phyloP scores from a whole-genome alignment of 768 basidiomycete species.

The Boletus coccyginus region DNA sequence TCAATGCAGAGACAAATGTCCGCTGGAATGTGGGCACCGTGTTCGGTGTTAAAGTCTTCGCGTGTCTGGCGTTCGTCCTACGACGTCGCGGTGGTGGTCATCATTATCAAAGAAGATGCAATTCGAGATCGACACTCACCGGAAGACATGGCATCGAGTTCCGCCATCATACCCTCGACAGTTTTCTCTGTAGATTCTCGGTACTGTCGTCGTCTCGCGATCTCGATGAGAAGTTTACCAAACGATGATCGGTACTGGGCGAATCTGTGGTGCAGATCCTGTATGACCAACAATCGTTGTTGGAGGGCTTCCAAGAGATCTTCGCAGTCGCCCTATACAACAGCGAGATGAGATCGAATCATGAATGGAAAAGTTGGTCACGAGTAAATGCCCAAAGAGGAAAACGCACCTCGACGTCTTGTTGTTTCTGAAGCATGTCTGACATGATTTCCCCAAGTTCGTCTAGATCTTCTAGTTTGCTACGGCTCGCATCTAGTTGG shows the following conservation, averaged over 20 bases:
- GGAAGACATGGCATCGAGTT: conserved; percentile 62
- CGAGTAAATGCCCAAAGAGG: not conserved
- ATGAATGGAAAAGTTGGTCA: not conserved
- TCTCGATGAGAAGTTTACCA: conserved; percentile 69
- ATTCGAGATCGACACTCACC: conserved; percentile 38
- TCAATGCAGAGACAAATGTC: conserved; percentile 78
- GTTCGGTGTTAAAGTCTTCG: conserved; percentile 66
- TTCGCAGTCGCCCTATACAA: conserved; percentile 46
- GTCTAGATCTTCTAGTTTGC: conserved; percentile 63
- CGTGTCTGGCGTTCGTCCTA: conserved; percentile 71
- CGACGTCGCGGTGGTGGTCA: not conserved
- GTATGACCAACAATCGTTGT: conserved; percentile 57
- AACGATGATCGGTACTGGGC: conserved; percentile 72
- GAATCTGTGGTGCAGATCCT: conserved; percentile 63
- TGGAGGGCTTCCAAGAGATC: conserved; percentile 56
- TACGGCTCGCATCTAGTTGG: conserved; percentile 48
- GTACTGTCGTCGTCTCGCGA: conserved; percentile 65
- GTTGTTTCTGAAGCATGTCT: conserved; percentile 71
- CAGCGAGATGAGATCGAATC: not conserved
- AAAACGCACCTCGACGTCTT: conserved; percentile 58
- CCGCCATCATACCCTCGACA: conserved; percentile 61
- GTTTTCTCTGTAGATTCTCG: conserved; percentile 63
- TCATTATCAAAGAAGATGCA: not conserved
- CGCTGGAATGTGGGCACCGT: conserved; percentile 71
- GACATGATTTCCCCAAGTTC: conserved; percentile 78